These are phyloP conservation scores for Abortiporus biennis DNA, from an alignment of 1,284 basidiomycete genomes.

Conservation along the genomic window DNA sequence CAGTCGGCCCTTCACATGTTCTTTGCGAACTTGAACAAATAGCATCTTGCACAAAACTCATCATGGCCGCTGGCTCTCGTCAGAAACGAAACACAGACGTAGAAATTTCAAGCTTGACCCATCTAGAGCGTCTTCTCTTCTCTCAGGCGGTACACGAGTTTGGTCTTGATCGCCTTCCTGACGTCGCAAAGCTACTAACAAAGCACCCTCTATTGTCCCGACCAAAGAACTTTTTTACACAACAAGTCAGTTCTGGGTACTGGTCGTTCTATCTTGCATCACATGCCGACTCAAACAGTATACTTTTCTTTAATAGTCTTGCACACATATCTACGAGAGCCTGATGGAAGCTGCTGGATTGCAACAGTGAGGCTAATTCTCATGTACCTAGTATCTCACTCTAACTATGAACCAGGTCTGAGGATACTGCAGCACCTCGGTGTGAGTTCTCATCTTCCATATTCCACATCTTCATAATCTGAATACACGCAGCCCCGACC, in stretches of 20 bases:
- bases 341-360: conserved; percentile 66
- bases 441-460: conserved; percentile 11
- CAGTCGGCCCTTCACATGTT: too few relatives aligned
- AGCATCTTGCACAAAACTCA: too few relatives aligned
- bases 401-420: conserved; percentile 9
- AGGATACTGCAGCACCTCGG: conserved; percentile 9
- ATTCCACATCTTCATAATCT: conserved; percentile 9
- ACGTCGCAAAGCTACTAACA: conserved; percentile 60
- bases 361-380: conserved; percentile 64
- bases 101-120: conserved; percentile 27
- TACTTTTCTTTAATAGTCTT: conserved; percentile 45
- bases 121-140: conserved; percentile 67
- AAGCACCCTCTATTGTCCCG: conserved; percentile 62
- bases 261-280: conserved; percentile 14
- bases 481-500: conserved; percentile 29
- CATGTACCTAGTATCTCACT: not conserved
- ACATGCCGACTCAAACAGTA: conserved; percentile 14
- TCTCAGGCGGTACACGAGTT: conserved; percentile 83
- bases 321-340: conserved; percentile 57
- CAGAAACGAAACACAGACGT: not conserved
- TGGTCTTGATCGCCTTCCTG: conserved; percentile 69
- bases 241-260: conserved; percentile 46
- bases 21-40: too few relatives aligned
- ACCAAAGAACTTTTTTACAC: conserved; percentile 60
- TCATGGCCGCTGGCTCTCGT: not conserved